Evolutionary conservation across 805 yeast genomes (phyloP).

Genomic region (Wickerhamia fluorescens): DNA sequence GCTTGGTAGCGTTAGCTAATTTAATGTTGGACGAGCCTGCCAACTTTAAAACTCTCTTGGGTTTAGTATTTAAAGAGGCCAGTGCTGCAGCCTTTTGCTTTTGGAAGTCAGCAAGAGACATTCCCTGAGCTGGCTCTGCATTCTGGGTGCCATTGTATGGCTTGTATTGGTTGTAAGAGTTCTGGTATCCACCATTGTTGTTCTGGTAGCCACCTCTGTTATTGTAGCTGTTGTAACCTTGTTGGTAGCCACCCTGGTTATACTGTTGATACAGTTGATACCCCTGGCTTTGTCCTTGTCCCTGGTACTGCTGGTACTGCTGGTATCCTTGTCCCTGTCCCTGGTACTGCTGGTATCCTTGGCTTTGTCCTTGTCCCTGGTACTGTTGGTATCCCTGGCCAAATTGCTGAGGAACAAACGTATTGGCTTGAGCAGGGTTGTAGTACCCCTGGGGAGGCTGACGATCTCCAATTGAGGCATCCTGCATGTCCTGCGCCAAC

Average conservation of each 20-base stretch:
- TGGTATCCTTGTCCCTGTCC: conserved; percentile 9
- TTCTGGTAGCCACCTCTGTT: conserved; percentile 10
- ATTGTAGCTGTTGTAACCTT: conserved; percentile 10
- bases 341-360: conserved; percentile 7
- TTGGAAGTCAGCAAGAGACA: conserved; percentile 80
- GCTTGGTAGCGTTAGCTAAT: conserved; percentile 31
- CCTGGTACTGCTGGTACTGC: conserved; percentile 13
- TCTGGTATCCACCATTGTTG: conserved; percentile 14
- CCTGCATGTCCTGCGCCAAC: conserved; percentile 38
- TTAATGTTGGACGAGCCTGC: conserved; percentile 61
- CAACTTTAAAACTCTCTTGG: conserved; percentile 63
- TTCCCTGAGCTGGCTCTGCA: conserved; percentile 29
- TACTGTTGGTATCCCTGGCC: conserved; percentile 10
- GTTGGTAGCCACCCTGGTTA: conserved; percentile 14
- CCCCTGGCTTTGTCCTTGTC: conserved; percentile 18
- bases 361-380: conserved; percentile 5
- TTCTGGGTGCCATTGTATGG: conserved; percentile 1
- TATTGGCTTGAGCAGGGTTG: conserved; percentile 44
- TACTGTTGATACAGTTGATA: conserved; percentile 11
- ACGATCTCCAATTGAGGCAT: conserved; percentile 28
- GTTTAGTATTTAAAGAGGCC: conserved; percentile 37
- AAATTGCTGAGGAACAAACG: conserved; percentile 41
- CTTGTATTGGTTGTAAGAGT: conserved; percentile 11
- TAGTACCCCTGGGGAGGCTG: conserved; percentile 15
- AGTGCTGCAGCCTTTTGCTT: conserved; percentile 49